A percentile compares a stretch with the other conserved stretches of the same genome.
Conservation (phyloP, 148 eudicot species). For the Rhododendron ferrugineum region DNA sequence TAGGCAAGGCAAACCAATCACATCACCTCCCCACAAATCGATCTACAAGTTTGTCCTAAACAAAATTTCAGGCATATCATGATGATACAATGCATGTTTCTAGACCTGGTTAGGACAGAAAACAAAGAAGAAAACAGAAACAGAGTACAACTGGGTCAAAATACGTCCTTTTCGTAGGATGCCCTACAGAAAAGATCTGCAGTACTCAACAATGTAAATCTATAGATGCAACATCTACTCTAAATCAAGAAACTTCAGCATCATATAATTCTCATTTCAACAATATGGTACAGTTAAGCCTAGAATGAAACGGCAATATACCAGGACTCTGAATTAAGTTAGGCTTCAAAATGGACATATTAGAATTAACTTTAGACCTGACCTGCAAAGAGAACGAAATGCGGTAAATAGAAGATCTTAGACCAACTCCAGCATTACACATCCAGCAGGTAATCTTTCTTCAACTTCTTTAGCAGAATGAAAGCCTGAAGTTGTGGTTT, state of each 20-base stretch:
- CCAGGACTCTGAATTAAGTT: not conserved
- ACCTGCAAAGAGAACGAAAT: not conserved
- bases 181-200: not conserved
- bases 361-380: not conserved
- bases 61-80: not conserved
- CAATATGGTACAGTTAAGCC: not conserved
- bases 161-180: not conserved
- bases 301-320: not conserved
- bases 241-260: not conserved
- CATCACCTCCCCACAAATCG: not conserved
- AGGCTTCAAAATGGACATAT: not conserved
- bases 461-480: not conserved
- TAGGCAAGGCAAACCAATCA: not conserved
- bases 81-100: not conserved
- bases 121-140: not conserved
- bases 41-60: not conserved
- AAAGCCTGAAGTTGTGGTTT: not conserved
- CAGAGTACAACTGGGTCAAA: not conserved
- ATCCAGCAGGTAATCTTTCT: not conserved
- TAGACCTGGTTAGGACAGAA: not conserved
- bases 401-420: not conserved
- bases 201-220: not conserved
- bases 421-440: not conserved
- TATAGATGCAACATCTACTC: not conserved
- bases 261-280: not conserved